Base-by-base conservation (phyloP, 2,329 filamentous ascomycete genomes). In the Apiospora koreana region DNA sequence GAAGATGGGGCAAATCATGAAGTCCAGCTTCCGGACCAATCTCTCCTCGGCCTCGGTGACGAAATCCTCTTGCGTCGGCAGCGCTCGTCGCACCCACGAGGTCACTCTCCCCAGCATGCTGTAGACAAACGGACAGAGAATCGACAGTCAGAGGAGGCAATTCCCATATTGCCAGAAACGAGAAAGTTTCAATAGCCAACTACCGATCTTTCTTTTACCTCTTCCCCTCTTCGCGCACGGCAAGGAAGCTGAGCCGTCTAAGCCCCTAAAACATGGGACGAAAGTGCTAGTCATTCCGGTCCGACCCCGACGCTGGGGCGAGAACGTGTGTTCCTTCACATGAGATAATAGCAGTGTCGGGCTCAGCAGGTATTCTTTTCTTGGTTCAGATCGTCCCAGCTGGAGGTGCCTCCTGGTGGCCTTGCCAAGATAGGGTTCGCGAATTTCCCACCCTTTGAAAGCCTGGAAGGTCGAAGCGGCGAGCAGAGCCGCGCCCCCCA, bases 11-110 rank as follows among this genome's bases (percentile, higher is more conserved):
- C 79, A 81, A 68, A 85, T 77, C 70, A 78, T 77, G 5, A 82
- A 72, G 71, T 85, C 83, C 42, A 84, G 79, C 77, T 84, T 85
- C 71, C 75, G 73, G 21, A 83, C 70, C 4, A 85, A 77, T 50
- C 74, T 78, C 16, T 76, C 75, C 75, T 83, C 81, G 25, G 78
- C 79, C 64, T 73, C 71, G 6, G 54, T 62, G 31, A 62, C 31
- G 21, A 38, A 62, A 18, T 62, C 54, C 31, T 31, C 54, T 1
- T 28, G 50, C 31, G 31, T 38, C 31, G 18, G 54, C 31, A 62
- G 31, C 54, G 21, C 18, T 21, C 54, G 54, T 18, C 21, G 54
- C 21, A 16, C 18, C 54, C 54, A 62, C 3, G 31, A 62, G 54
- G 18, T 38, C 18, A 31, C 54, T 62, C 31, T 62, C 54, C 54